Base-by-base conservation (phyloP, 768 basidiomycete genomes). In the Xerocomus spinulosus region DNA sequence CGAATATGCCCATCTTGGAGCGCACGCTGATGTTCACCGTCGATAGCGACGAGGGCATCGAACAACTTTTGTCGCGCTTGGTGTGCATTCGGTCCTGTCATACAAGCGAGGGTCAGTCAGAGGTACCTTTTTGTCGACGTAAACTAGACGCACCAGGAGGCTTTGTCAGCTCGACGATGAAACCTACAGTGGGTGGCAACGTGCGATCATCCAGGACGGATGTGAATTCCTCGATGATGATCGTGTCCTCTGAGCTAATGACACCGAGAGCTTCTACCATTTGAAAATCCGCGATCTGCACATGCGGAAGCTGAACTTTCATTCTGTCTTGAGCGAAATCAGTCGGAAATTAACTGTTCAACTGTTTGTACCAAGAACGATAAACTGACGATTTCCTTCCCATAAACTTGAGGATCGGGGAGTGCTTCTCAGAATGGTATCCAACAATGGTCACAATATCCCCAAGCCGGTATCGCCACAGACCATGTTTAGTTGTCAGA, bases 171-270 rank as follows among this genome's bases (percentile, higher is more conserved):
- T 60, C 58, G 41, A 65, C 15, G 21, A 60, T 38, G 32, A 55
- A 60, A 4, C 54, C 51, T 2, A 56, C 23, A 0, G 54, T 47
- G 0, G 32, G 17, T 3, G 44, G 48, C 7, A 37, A 30, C 10
- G 32, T 13, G 20, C 51, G 52, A 14, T 49, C 36, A 12, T 62
- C 60, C 2, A 57, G 0, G n/a, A 54, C 34, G 0, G 50, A 33
- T 5, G 57, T 52, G 1, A 62, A 57, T 12, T 57, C 52, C 1
- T 51, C 48, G 1, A 57, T 50, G 18, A 12, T 43, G 14, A 53
- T 35, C 1, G 29, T 15, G 10, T 51, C 53, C 3, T 54, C 39
- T 2, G 38, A 52, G 28, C 9, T 42, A 0, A 46, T 15, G 2
- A 12, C 8, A 0, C 18, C 28, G 25, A 57, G 36, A 0, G 43